phyloP scores from a whole-genome alignment of 2,329 filamentous ascomycete genomes.

The Pseudogymnoascus sp. region DNA sequence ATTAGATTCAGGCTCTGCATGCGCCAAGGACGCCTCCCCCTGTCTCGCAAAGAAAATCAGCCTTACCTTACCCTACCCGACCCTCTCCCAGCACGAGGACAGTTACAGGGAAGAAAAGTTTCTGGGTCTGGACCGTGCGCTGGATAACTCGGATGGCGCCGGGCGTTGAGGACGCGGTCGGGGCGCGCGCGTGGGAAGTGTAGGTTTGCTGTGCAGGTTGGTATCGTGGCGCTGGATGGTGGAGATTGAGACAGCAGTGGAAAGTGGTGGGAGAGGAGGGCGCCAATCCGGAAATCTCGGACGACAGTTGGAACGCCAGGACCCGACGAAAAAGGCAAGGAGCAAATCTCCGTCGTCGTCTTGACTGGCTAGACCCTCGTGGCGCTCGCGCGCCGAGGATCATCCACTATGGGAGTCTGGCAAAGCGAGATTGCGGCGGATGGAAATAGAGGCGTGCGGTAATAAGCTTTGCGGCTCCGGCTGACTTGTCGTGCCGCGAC shows the following conservation, averaged over 20 bases:
- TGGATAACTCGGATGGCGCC: neutral
- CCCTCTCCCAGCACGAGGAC: neutral
- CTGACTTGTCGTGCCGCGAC: neutral
- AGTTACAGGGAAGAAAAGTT: neutral
- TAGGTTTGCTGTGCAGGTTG: too few species aligned
- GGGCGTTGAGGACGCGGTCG: neutral
- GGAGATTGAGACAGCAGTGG: neutral
- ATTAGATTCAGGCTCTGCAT: neutral
- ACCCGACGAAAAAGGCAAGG: neutral
- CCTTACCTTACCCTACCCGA: neutral
- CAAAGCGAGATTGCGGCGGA: neutral
- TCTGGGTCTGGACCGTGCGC: neutral
- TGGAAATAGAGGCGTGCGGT: neutral
- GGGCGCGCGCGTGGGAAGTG: neutral
- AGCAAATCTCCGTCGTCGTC: neutral
- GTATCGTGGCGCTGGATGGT: neutral
- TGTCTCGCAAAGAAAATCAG: neutral
- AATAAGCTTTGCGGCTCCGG: conserved; percentile 4
- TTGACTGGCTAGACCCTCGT: neutral
- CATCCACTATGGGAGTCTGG: neutral
- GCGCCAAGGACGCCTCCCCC: neutral
- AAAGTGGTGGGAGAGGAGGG: neutral
- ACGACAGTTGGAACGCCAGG: neutral
- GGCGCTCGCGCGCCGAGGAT: neutral
- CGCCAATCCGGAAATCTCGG: neutral